Percentiles rank a stretch among this genome's conserved stretches.
Evolutionary conservation across 202 grass and related monocot species (phyloP).

Genomic region (Alloteropsis angusta): DNA sequence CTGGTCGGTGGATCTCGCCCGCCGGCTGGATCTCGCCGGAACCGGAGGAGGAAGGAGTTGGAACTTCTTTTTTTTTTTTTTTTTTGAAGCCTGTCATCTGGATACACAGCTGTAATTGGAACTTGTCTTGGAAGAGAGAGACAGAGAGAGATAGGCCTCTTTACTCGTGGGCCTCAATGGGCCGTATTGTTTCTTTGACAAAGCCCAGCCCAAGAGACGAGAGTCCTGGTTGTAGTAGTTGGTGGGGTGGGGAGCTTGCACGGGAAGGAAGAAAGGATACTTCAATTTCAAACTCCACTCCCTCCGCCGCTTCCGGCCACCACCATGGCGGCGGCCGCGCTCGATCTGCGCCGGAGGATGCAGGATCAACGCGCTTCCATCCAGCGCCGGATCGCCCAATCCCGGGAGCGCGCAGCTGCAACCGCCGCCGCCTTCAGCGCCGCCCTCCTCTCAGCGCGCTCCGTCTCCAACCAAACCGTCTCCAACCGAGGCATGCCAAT

Average conservation of each 20-base stretch:
- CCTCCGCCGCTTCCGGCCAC: neutral
- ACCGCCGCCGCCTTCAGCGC: conserved; percentile 38
- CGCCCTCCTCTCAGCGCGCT: conserved; percentile 46
- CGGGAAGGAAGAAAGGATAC: no score
- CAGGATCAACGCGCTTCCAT: conserved; percentile 25
- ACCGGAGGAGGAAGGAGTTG: neutral
- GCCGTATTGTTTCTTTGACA: no score
- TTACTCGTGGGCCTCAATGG: no score
- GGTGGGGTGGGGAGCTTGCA: no score
- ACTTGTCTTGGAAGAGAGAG: no score
- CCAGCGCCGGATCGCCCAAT: conserved; percentile 19
- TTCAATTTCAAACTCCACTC: neutral
- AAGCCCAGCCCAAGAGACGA: no score
- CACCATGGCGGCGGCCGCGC: neutral
- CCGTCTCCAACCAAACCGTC: conserved; percentile 33
- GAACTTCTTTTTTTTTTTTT: no score
- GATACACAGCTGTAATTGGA: no score
- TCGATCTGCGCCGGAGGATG: conserved; percentile 25
- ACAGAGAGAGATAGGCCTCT: no score
- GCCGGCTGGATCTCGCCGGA: no score
- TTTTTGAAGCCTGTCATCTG: no score
- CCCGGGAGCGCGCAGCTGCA: conserved; percentile 10
- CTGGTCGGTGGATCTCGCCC: neutral
- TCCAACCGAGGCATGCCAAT: neutral
- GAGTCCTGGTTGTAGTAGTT: no score